Evolutionary conservation across 2,329 filamentous ascomycete genomes (phyloP).

Genomic region (Diaporthe sp.): DNA sequence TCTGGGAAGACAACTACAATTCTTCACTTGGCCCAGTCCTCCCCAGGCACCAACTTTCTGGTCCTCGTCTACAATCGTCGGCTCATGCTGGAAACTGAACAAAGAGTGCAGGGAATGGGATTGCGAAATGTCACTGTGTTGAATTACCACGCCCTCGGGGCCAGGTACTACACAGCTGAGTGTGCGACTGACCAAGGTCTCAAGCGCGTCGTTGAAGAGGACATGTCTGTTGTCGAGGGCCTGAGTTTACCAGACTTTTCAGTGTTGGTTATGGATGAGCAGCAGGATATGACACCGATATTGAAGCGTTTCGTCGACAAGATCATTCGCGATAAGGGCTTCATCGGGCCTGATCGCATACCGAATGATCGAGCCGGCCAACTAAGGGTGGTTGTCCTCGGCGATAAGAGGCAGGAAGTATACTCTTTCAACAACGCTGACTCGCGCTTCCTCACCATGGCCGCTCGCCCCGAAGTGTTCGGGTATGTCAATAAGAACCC

Average conservation of each 20-base stretch:
- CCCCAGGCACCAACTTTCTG: slow-evolving; percentile 16
- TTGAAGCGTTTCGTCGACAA: slow-evolving; percentile 34
- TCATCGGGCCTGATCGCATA: background rate
- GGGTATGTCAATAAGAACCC: slow-evolving; percentile 30
- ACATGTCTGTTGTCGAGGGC: slow-evolving; percentile 24
- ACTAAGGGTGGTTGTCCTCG: slow-evolving; percentile 30
- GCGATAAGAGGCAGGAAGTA: slow-evolving; percentile 31
- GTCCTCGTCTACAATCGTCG: slow-evolving; percentile 34
- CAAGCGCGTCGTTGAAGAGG: slow-evolving; percentile 32
- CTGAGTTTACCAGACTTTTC: slow-evolving; percentile 27
- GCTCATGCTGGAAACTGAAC: slow-evolving; percentile 30
- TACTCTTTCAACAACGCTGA: slow-evolving; percentile 35
- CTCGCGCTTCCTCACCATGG: slow-evolving; percentile 33
- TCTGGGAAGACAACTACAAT: slow-evolving; percentile 34
- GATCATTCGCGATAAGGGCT: slow-evolving; percentile 29
- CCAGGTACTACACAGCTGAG: slow-evolving; percentile 29
- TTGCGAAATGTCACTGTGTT: slow-evolving; percentile 29
- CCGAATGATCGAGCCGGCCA: background rate
- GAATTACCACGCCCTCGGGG: slow-evolving; percentile 31
- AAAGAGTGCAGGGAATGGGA: slow-evolving; percentile 24
- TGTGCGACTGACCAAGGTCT: slow-evolving; percentile 33
- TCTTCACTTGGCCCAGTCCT: slow-evolving; percentile 28
- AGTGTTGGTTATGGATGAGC: slow-evolving; percentile 34
- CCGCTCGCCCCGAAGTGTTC: slow-evolving; percentile 26
- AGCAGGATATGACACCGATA: slow-evolving; percentile 34